A percentile compares a stretch with the other conserved stretches of the same genome.
Conservation (phyloP, 108 stramenopile genomes). For the Epipyxis sp. region DNA sequence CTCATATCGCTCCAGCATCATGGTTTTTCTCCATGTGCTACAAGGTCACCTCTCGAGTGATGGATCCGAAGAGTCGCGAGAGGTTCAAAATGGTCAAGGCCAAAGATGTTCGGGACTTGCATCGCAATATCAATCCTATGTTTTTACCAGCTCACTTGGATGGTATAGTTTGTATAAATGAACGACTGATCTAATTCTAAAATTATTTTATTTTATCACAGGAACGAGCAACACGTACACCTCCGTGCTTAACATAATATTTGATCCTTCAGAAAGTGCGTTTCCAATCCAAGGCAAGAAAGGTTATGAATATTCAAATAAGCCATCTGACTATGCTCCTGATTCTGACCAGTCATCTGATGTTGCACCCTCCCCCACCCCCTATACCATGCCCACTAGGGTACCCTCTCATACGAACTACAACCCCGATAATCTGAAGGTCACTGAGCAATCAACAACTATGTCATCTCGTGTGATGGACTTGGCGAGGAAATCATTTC, state of each 20-base stretch:
- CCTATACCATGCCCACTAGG: too few species aligned
- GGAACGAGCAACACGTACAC: neutral
- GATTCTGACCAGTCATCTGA: too few species aligned
- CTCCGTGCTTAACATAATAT: neutral
- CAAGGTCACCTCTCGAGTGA: neutral
- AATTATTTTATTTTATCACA: too few species aligned
- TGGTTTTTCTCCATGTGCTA: neutral
- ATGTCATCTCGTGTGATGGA: too few species aligned
- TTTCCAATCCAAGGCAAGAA: neutral
- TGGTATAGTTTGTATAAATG: too few species aligned
- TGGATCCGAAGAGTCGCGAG: neutral
- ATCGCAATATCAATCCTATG: neutral
- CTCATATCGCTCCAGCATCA: neutral
- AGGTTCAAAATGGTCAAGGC: neutral
- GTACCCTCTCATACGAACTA: too few species aligned
- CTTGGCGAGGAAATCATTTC: too few species aligned
- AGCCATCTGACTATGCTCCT: too few species aligned
- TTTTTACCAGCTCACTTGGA: neutral
- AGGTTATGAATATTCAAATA: neutral
- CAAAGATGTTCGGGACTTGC: neutral
- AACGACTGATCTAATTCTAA: too few species aligned
- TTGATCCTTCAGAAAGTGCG: neutral
- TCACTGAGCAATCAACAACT: too few species aligned
- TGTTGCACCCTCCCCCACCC: too few species aligned
- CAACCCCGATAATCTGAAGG: too few species aligned